A percentile compares a stretch with the other conserved stretches of the same genome.
phyloP scores from a whole-genome alignment of 371 early-diverging fungal species.

The Mortierella polycephala region DNA sequence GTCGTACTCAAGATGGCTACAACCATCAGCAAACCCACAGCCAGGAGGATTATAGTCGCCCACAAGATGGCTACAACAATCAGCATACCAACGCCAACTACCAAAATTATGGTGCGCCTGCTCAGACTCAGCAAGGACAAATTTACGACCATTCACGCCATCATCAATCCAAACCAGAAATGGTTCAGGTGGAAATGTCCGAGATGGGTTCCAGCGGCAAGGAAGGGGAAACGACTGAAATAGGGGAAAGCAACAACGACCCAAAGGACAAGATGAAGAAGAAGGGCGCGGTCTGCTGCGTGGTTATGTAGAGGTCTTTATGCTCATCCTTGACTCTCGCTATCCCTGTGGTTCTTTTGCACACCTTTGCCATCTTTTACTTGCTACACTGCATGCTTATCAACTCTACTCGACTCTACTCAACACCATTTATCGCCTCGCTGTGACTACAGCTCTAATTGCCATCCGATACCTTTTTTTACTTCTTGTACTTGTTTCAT shows the following conservation, averaged over 20 bases:
- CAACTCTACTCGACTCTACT: neutral
- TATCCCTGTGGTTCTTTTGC: neutral
- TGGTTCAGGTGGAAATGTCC: conserved; percentile 33
- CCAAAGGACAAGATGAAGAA: conserved; percentile 24
- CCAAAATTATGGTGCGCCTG: neutral
- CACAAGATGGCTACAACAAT: neutral
- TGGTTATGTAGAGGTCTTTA: conserved; percentile 24
- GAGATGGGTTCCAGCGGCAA: conserved; percentile 3
- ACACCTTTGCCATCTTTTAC: neutral
- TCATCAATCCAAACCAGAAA: conserved; percentile 9
- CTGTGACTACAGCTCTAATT: no score
- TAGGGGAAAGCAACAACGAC: neutral
- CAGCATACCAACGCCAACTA: neutral
- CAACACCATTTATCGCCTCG: no score
- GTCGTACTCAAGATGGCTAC: neutral
- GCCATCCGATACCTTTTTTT: no score
- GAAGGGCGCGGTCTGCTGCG: conserved; percentile 41
- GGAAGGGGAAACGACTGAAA: neutral
- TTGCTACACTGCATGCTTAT: neutral
- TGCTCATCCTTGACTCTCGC: neutral
- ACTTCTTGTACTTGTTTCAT: no score
- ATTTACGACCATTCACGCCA: neutral
- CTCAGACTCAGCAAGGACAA: conserved; percentile 1
- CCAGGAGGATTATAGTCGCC: neutral
- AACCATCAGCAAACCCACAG: no score